Conservation (phyloP, 352 stramenopile genomes). For the Plasmopara viticola region DNA sequence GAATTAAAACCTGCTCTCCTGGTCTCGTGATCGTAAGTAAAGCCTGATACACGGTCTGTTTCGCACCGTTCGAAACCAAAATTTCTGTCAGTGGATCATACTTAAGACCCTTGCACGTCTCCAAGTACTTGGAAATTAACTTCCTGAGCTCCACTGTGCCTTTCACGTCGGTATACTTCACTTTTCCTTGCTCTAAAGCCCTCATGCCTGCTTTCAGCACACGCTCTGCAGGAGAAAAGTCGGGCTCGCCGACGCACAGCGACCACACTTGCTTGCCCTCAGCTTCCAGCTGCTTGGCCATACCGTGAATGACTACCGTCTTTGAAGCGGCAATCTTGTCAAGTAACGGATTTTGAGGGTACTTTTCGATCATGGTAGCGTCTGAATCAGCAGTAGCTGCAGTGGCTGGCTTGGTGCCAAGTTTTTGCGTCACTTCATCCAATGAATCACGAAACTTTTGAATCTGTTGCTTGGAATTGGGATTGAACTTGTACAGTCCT, state of each 20-base stretch:
- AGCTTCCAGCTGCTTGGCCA: constrained; percentile 95
- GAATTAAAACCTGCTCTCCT: constrained; percentile 94
- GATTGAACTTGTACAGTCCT: constrained; percentile 96
- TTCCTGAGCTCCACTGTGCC: constrained; percentile 84
- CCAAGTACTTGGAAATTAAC: constrained; percentile 88
- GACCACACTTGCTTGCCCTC: constrained; percentile 88
- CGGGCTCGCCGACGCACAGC: constrained; percentile 91
- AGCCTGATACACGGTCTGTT: constrained; percentile 92
- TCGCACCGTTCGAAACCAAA: constrained; percentile 94
- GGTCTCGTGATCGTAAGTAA: constrained; percentile 87
- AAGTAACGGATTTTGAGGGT: constrained; percentile 76
- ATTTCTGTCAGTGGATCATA: constrained; percentile 91
- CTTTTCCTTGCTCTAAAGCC: constrained; percentile 69
- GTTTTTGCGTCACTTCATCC: constrained; percentile 40
- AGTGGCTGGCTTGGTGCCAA: constrained; percentile 16
- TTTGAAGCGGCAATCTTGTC: constrained; percentile 82
- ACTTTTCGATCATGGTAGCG: constrained; percentile 41
- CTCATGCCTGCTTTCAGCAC: constrained; percentile 88
- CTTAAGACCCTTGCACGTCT: constrained; percentile 83
- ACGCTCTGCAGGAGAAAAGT: constrained; percentile 87
- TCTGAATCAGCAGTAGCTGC: background rate
- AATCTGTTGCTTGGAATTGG: constrained; percentile 82
- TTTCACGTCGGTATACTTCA: constrained; percentile 94
- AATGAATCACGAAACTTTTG: constrained; percentile 67
- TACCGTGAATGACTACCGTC: constrained; percentile 91